These are phyloP conservation scores for Lentinula aciculospora DNA, from an alignment of 768 basidiomycete species.

Conservation along the genomic window DNA sequence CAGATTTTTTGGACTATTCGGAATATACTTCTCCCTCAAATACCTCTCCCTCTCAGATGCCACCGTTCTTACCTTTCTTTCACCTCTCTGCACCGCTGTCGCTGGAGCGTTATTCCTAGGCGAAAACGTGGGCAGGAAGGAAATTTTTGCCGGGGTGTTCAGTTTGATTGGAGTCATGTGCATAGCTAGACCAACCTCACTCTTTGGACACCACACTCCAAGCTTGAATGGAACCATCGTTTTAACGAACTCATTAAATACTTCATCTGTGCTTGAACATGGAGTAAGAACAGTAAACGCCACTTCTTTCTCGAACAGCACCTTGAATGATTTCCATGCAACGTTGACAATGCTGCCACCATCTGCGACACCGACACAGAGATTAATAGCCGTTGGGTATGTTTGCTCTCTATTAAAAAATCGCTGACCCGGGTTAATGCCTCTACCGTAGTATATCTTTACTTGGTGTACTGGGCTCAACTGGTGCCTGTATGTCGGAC, in stretches of 20 bases:
- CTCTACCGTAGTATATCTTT: constrained; percentile 44
- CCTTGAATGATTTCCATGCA: not conserved
- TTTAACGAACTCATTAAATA: not conserved
- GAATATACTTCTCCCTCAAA: constrained; percentile 65
- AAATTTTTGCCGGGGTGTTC: constrained; percentile 55
- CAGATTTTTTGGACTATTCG: constrained; percentile 65
- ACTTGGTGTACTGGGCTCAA: constrained; percentile 58
- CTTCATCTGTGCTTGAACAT: not conserved
- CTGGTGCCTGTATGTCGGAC: constrained; percentile 58
- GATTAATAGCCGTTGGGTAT: constrained; percentile 59
- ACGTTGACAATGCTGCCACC: constrained; percentile 2
- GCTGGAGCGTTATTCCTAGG: constrained; percentile 56
- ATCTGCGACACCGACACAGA: constrained; percentile 22
- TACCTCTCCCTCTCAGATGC: constrained; percentile 78
- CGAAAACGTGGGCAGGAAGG: constrained; percentile 50
- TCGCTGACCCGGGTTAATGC: not conserved
- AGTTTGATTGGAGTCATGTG: constrained; percentile 75
- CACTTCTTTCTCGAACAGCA: not conserved
- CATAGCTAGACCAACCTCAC: constrained; percentile 70
- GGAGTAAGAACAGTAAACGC: not conserved
- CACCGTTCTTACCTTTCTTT: constrained; percentile 69
- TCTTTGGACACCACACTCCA: constrained; percentile 48
- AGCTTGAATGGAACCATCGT: not conserved
- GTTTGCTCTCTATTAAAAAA: constrained; percentile 6
- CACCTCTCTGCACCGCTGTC: constrained; percentile 60